Conservation (phyloP, 371 early-diverging fungal species). For the Mortierella sp. region DNA sequence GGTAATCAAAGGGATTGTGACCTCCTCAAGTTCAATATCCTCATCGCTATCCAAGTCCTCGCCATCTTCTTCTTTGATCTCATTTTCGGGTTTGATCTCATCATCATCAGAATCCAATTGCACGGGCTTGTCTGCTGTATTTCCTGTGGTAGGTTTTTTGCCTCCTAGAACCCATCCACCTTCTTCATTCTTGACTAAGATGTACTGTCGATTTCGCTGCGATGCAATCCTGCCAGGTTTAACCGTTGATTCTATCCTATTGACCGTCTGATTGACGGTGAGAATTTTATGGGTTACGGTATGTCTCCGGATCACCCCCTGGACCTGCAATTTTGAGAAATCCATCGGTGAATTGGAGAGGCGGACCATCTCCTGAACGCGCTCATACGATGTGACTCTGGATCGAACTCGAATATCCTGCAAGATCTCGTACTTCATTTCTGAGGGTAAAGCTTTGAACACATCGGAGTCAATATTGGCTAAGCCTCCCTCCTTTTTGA, state of each 20-base stretch:
- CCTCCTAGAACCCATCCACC: slow-evolving; percentile 80
- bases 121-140: slow-evolving; percentile 45
- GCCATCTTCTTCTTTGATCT: slow-evolving; percentile 58
- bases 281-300: slow-evolving; percentile 86
- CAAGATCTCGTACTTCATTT: slow-evolving; percentile 92
- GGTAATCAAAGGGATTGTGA: slow-evolving; percentile 17
- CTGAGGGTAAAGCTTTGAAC: slow-evolving; percentile 85
- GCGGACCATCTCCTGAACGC: slow-evolving; percentile 80
- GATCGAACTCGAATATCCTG: slow-evolving; percentile 87
- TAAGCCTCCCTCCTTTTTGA: slow-evolving; percentile 61
- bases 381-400: slow-evolving; percentile 82
- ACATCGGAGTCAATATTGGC: slow-evolving; percentile 81
- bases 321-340: slow-evolving; percentile 93
- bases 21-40: slow-evolving; percentile 58
- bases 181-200: slow-evolving; percentile 87
- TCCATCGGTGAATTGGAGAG: slow-evolving; percentile 75
- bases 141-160: slow-evolving; percentile 44
- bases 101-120: slow-evolving; percentile 55
- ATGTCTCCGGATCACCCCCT: slow-evolving; percentile 86
- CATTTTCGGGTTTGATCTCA: slow-evolving; percentile 18
- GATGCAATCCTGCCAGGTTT: slow-evolving; percentile 79
- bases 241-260: slow-evolving; percentile 35
- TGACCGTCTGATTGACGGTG: slow-evolving; percentile 68
- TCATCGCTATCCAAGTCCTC: slow-evolving; percentile 55
- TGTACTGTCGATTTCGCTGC: slow-evolving; percentile 84